Percentiles rank a stretch among this genome's conserved stretches.
phyloP scores from a whole-genome alignment of 2,329 filamentous ascomycete species.

The Akanthomyces lecanii region DNA sequence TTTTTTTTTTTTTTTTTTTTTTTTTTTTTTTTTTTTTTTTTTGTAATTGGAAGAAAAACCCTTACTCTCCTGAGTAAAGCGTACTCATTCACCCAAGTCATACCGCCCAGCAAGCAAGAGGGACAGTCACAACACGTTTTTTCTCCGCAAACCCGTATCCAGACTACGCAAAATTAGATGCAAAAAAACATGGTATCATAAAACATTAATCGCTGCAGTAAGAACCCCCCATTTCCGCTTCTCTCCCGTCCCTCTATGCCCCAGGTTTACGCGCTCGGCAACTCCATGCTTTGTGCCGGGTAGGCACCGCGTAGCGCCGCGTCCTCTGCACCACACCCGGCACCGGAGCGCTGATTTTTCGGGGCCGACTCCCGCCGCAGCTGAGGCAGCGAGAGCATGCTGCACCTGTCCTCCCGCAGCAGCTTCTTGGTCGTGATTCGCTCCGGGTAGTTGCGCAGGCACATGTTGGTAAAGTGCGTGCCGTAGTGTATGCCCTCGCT shows the following conservation, averaged over 20 bases:
- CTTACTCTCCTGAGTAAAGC: no score
- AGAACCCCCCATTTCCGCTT: neutral
- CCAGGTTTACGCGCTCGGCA: neutral
- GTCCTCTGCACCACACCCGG: neutral
- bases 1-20: no score
- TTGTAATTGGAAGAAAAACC: no score
- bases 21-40: no score
- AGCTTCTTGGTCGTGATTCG: slow-evolving; percentile 40
- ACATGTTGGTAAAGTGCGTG: slow-evolving; percentile 51
- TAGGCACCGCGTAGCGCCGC: neutral
- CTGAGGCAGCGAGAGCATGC: slow-evolving; percentile 20
- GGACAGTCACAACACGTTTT: no score
- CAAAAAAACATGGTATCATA: no score
- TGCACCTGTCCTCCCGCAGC: slow-evolving; percentile 27
- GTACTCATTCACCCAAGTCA: no score
- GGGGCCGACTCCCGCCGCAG: neutral
- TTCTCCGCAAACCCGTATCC: no score
- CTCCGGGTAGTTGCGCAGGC: slow-evolving; percentile 45
- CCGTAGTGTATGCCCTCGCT: slow-evolving; percentile 45
- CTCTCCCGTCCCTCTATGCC: neutral
- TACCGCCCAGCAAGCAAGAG: no score
- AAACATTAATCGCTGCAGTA: neutral
- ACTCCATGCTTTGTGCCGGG: neutral
- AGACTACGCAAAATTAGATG: no score
- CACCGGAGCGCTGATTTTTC: no score